Conservation (phyloP, 257 asterid genomes). For the Knoxia roxburghii region DNA sequence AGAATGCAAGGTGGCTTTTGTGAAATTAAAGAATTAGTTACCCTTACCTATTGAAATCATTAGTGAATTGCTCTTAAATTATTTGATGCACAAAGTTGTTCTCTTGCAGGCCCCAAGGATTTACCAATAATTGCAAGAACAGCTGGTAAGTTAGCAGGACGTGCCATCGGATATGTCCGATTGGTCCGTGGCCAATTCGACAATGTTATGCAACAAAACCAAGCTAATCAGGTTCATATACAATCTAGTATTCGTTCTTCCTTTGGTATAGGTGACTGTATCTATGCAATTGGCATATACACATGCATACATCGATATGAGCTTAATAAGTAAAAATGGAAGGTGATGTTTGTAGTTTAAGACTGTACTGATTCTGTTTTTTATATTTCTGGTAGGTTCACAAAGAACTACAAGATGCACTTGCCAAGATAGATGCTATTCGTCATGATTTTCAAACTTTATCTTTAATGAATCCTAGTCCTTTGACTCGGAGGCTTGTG, state of each 20-base stretch:
- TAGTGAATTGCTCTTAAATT: neutral
- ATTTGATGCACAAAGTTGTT: neutral
- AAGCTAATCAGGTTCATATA: constrained; percentile 65
- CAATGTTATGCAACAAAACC: constrained; percentile 75
- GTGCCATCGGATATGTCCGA: constrained; percentile 79
- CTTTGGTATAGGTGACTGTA: neutral
- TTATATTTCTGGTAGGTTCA: constrained; percentile 49
- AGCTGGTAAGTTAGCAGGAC: constrained; percentile 80
- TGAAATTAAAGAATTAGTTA: no score
- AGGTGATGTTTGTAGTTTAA: no score
- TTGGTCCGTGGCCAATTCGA: constrained; percentile 85
- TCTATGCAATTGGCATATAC: neutral
- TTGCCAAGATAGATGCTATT: constrained; percentile 84
- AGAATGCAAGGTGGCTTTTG: neutral
- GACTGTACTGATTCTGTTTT: constrained; percentile 2
- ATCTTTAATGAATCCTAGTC: constrained; percentile 73
- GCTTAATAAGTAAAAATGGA: neutral
- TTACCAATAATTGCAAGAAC: constrained; percentile 71
- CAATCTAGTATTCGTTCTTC: neutral
- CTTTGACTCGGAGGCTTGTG: constrained; percentile 57
- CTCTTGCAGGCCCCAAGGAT: constrained; percentile 67
- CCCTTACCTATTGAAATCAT: neutral
- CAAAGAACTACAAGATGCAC: constrained; percentile 84
- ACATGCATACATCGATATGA: neutral
- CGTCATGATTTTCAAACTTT: constrained; percentile 68